Evolutionary conservation across 192 early-diverging fungal genomes (phyloP).

Genomic region (Coemansia erecta): DNA sequence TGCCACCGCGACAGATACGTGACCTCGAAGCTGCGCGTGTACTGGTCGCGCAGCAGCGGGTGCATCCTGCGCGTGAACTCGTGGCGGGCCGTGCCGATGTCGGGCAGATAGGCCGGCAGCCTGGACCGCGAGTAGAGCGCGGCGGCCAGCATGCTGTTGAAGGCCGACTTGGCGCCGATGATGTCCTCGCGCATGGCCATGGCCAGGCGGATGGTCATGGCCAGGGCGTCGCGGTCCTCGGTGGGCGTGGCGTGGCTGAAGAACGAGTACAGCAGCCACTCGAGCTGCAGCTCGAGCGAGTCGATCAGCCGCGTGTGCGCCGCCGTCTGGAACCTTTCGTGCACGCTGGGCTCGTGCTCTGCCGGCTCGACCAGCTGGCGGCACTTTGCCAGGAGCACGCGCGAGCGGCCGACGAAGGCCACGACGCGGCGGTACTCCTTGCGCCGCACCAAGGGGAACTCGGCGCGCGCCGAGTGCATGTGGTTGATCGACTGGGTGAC

Average conservation of each 20-base stretch:
- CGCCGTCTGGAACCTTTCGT: slow-evolving; percentile 26
- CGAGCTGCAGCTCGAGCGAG: slow-evolving; percentile 39
- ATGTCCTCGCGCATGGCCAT: slow-evolving; percentile 46
- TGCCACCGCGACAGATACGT: slow-evolving; percentile 40
- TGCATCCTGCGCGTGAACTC: slow-evolving; percentile 22
- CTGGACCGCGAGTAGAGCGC: slow-evolving; percentile 15
- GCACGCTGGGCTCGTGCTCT: slow-evolving; percentile 38
- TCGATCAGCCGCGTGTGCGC: slow-evolving; percentile 32
- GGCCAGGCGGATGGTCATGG: slow-evolving; percentile 21
- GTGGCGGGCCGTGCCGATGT: slow-evolving; percentile 30
- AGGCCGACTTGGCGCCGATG: slow-evolving; percentile 31
- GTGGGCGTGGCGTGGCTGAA: slow-evolving; percentile 22
- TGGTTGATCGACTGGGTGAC: slow-evolving; percentile 33
- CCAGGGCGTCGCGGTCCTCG: neutral
- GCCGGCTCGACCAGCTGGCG: slow-evolving; percentile 24
- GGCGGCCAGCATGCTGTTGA: slow-evolving; percentile 30
- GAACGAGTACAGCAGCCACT: slow-evolving; percentile 45
- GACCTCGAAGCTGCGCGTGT: slow-evolving; percentile 30
- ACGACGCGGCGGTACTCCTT: slow-evolving; percentile 20
- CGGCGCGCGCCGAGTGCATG: slow-evolving; percentile 39
- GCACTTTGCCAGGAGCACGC: slow-evolving; percentile 29
- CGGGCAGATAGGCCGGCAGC: slow-evolving; percentile 39
- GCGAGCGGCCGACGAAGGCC: slow-evolving; percentile 14
- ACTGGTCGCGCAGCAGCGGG: slow-evolving; percentile 21
- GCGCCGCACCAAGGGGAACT: slow-evolving; percentile 24